Conservation (phyloP, 805 yeast species). For the Metschnikowia hibisci region DNA sequence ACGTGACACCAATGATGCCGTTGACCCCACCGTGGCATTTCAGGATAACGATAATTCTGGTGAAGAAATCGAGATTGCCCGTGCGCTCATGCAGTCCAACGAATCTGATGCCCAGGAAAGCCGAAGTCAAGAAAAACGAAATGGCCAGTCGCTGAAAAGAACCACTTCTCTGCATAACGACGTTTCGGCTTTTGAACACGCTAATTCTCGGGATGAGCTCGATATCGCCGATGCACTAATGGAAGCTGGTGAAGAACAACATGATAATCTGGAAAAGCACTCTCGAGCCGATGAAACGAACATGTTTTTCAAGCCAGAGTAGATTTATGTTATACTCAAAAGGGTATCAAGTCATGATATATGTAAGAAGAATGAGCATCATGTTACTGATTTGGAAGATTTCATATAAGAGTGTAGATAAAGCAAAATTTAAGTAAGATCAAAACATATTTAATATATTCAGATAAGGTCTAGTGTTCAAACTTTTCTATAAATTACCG, state of each 20-base stretch:
- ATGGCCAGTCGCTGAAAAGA: not conserved
- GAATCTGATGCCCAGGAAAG: slow-evolving; percentile 26
- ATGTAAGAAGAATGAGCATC: too few species aligned
- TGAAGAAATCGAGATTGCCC: slow-evolving; percentile 61
- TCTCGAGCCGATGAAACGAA: slow-evolving; percentile 14
- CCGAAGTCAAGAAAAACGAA: not conserved
- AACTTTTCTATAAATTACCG: too few species aligned
- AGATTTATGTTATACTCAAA: not conserved
- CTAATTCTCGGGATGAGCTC: slow-evolving; percentile 1
- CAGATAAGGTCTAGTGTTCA: too few species aligned
- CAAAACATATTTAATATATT: too few species aligned
- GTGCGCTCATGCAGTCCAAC: slow-evolving; percentile 61
- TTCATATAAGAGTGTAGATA: too few species aligned
- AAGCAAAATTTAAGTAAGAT: too few species aligned
- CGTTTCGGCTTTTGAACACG: not conserved
- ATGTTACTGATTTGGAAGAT: too few species aligned
- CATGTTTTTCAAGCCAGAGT: slow-evolving; percentile 16
- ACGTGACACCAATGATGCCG: slow-evolving; percentile 39
- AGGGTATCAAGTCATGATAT: not conserved
- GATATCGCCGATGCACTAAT: slow-evolving; percentile 4
- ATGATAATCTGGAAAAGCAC: not conserved
- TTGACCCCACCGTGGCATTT: slow-evolving; percentile 58
- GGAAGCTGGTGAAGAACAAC: not conserved
- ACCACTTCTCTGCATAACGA: not conserved
- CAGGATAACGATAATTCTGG: slow-evolving; percentile 21